Conservation (phyloP, 257 asterid species). For the Nicotiana benthamiana region DNA sequence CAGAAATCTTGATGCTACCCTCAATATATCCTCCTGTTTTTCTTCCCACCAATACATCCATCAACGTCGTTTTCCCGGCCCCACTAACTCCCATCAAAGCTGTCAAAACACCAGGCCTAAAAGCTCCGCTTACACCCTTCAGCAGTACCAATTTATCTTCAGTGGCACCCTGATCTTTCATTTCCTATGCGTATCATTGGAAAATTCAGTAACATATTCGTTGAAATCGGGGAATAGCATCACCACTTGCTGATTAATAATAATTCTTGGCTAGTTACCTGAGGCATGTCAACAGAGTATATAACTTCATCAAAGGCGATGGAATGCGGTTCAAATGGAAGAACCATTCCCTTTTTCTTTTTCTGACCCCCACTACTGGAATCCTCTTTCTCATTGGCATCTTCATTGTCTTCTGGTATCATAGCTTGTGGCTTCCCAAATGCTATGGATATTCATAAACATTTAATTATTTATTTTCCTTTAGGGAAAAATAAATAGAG, state of each 20-base stretch:
- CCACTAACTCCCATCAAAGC: constrained; percentile 90
- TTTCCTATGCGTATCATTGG: constrained; percentile 36
- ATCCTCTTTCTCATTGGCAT: constrained; percentile 15
- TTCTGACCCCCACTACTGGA: constrained; percentile 22
- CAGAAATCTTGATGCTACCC: constrained; percentile 55
- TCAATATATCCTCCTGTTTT: constrained; percentile 81
- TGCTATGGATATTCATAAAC: constrained; percentile 29
- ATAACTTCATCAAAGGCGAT: constrained; percentile 58
- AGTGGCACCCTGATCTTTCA: constrained; percentile 50
- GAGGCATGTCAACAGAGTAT: constrained; percentile 90
- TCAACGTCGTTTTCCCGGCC: constrained; percentile 76
- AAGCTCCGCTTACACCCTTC: constrained; percentile 68
- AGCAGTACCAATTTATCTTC: constrained; percentile 48
- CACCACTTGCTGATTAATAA: background rate
- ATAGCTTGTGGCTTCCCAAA: constrained; percentile 48
- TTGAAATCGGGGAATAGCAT: background rate
- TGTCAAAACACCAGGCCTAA: constrained; percentile 77
- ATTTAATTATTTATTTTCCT: background rate
- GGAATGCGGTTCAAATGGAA: constrained; percentile 87
- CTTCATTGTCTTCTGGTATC: constrained; percentile 29
- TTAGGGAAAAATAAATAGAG: background rate
- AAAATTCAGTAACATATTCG: background rate
- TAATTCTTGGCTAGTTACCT: constrained; percentile 18
- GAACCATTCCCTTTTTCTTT: constrained; percentile 60
- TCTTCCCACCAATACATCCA: constrained; percentile 77